These are phyloP conservation scores for Arabis hirsuta DNA, from an alignment of 345 rosid species.

Conservation along the genomic window DNA sequence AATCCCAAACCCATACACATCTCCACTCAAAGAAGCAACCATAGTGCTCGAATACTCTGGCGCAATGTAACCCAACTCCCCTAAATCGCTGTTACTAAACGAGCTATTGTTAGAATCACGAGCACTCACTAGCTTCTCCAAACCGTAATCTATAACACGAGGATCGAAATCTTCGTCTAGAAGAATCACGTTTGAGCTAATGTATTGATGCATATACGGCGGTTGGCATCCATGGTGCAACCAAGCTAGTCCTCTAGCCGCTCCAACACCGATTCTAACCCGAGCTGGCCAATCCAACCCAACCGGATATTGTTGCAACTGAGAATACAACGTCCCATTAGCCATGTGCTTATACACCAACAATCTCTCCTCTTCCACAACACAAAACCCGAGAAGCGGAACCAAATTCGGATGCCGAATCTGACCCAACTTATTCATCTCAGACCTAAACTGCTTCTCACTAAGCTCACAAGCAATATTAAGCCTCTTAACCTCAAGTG, in stretches of 20 bases:
- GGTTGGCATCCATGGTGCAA: constrained; percentile 62
- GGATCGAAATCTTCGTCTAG: constrained; percentile 64
- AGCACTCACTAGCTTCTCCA: constrained; percentile 52
- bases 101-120: constrained; percentile 53
- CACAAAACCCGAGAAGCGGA: constrained; percentile 64
- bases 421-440: constrained; percentile 61
- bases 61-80: constrained; percentile 54
- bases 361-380: constrained; percentile 59
- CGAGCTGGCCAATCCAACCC: constrained; percentile 58
- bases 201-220: constrained; percentile 48
- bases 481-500: constrained; percentile 62
- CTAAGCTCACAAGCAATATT: constrained; percentile 46
- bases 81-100: constrained; percentile 49
- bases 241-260: constrained; percentile 70
- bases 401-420: constrained; percentile 71
- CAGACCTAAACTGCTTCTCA: constrained; percentile 61
- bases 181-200: constrained; percentile 62
- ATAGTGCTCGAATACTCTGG: constrained; percentile 58
- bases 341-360: constrained; percentile 58
- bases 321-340: constrained; percentile 56
- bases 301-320: constrained; percentile 35
- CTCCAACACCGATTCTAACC: constrained; percentile 58
- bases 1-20: constrained; percentile 62
- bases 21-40: constrained; percentile 60
- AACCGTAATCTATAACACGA: constrained; percentile 56